Evolutionary conservation across 352 stramenopile genomes (phyloP), one percentile per base, ranked within the genome.

Genomic region (Halophytophthora polymorphica): DNA sequence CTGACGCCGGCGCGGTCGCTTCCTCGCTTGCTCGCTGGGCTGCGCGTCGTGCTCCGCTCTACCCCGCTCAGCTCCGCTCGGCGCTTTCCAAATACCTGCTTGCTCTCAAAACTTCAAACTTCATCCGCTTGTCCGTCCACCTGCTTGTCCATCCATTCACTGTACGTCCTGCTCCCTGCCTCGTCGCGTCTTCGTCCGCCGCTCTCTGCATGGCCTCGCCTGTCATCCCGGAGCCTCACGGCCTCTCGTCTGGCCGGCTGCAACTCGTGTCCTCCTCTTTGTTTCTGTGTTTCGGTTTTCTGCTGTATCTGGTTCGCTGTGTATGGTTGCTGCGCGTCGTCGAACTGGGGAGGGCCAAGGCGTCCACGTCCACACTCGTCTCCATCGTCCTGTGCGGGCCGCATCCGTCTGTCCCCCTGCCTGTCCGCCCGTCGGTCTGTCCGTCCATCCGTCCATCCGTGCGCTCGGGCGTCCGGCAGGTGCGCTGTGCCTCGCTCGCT

Each of bases 101-200:
- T n/a, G 37, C 37, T 28, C 15, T 45, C 61, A 71, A 66, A 67
- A 64, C 52, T 67, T 66, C 21, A 23, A 58, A 53, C 50, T 60
- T 31, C 25, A 31, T 31, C 25, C 25, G 25, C 25, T n/a, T n/a
- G n/a, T n/a, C 25, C 25, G 25, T 31, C 25, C 25, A 31, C 25
- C 25, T 31, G 25, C 25, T 4, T 51, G 61, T 58, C 46, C 60
- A 63, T 58, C 41, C 57, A 63, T 39, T 45, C 46, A 39, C 45
- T 33, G 18, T 47, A 29, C 44, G 25, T 31, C 10, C 48, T 56
- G 44, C 34, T 28, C 45, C 15, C 48, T 18, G 43, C 42, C 50
- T 69, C 41, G 42, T 63, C 38, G 62, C 62, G 62, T 45, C 62
- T 71, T 67, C 62, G 66, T 64, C 53, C 62, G 62, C 53, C 62